Evolutionary conservation across 139 green algal species (phyloP), one percentile per base, ranked within the genome.

Genomic region (Chlorella ohadii): DNA sequence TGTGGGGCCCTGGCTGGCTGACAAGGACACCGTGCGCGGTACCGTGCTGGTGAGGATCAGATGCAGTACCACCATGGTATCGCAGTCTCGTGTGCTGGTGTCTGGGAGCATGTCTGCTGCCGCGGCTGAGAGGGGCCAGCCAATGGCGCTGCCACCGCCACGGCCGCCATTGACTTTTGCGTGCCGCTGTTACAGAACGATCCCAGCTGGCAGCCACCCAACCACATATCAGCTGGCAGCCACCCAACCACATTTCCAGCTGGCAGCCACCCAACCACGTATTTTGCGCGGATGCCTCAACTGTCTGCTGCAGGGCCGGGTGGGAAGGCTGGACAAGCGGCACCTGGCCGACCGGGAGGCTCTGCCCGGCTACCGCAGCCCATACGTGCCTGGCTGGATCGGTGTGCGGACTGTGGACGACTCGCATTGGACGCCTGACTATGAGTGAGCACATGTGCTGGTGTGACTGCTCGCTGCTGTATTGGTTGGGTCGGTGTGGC

Each of bases 401-500:
- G 76, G 76, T 25, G 76, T 82, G 59, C 34, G 74, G 0, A 33
- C 63, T 19, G 13, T 19, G 1, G 57, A 44, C 4, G 12, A 33
- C 20, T n/a, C n/a, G n/a, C n/a, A n/a, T n/a, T 81, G 74, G 74
- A 67, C 23, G 1, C 74, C 74, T 1, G 55, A 28, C 12, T 81
- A 81, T 23, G 55, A 64, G 74, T 81, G 74, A 55, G 51, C 44
- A 55, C n/a, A n/a, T n/a, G n/a, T n/a, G n/a, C n/a, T n/a, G n/a
- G n/a, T n/a, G n/a, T n/a, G n/a, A n/a, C n/a, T n/a, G n/a, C n/a
- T n/a, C n/a, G n/a, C n/a, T n/a, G n/a, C n/a, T n/a, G n/a, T n/a
- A n/a, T n/a, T n/a, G n/a, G n/a, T n/a, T n/a, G n/a, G n/a, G n/a
- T n/a, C n/a, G n/a, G n/a, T n/a, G n/a, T n/a, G n/a, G n/a, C n/a